Evolutionary conservation across 768 basidiomycete species (phyloP), one percentile per base, ranked within the genome.

Genomic region (Suillus luteus): DNA sequence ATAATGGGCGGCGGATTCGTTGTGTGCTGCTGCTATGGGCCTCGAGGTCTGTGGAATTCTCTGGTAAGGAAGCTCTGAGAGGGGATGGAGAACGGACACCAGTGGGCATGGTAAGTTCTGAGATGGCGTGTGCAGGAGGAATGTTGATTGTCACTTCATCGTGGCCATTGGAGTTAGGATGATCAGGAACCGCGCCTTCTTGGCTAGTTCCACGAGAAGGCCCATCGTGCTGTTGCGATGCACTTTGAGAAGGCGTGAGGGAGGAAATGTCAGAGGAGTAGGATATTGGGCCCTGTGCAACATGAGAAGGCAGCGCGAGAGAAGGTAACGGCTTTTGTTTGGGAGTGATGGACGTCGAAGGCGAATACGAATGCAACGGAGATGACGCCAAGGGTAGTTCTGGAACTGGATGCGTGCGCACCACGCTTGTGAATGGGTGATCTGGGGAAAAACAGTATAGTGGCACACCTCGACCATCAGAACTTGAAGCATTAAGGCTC

Each of bases 221-320:
- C 7, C 60, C 51, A n/a, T 64, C 70, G 49, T 63, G 57, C 0
- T 57, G 69, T 74, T 92, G 88, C 19, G 90, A 91, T 2, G 88
- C 88, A 2, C 89, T 90, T 66, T 91, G 90, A 7, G 90, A 91
- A n/a, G 89, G 90, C 0, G 86, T 83, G 65, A 91, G 77, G 1
- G 89, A 90, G n/a, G 85, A 86, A 15, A 83, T 71, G 71, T 87
- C 85, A 61, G 86, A 86, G 5, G 78, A 71, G 71, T 62, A 74
- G 49, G 62, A 67, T 64, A 44, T 76, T 65, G n/a, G 74, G 68
- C 51, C 62, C 44, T 58, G 24, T 37, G 48, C 3, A 24, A 40
- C 61, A 46, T 46, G 70, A 19, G 48, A 49, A n/a, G 63, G 62
- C 14, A 67, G 43, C 10, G 65, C 49, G 22, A 68, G 59, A 54